A percentile compares a stretch with the other conserved stretches of the same genome.
These are phyloP conservation scores for Talaromyces sp. DNA, from an alignment of 2,329 filamentous ascomycete genomes.

Conservation along the genomic window DNA sequence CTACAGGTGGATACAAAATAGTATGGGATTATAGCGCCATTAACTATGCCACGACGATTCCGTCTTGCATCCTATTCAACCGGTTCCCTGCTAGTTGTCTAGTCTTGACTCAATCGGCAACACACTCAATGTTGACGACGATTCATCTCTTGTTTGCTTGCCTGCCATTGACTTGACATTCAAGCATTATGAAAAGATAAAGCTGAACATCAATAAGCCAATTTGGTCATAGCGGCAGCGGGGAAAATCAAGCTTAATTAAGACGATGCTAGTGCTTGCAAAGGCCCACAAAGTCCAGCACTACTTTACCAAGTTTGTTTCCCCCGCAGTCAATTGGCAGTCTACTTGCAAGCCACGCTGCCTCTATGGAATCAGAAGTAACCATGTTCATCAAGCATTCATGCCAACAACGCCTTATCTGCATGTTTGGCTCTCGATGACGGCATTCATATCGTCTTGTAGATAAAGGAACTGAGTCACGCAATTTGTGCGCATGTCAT, in stretches of 20 bases:
- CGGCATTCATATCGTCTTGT: neutral
- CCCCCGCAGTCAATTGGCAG: neutral
- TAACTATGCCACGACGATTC: neutral
- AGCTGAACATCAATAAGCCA: neutral
- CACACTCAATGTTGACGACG: neutral
- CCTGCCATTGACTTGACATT: neutral
- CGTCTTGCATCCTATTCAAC: neutral
- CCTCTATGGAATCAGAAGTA: neutral
- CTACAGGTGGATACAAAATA: neutral
- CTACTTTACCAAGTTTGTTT: neutral
- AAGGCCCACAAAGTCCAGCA: neutral
- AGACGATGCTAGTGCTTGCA: neutral
- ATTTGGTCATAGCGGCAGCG: neutral
- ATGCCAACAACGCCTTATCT: neutral
- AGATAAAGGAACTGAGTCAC: neutral
- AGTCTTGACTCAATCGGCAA: neutral
- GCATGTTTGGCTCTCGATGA: neutral
- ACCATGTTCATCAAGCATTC: neutral
- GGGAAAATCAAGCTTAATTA: slow-evolving; percentile 1
- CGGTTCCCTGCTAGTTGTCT: neutral
- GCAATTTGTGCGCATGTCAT: neutral
- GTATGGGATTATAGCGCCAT: neutral
- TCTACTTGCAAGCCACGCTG: neutral
- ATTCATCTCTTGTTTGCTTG: too few relatives aligned
- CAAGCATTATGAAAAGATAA: neutral